Evolutionary conservation across 441 rosid genomes (phyloP), one percentile per base, ranked within the genome.

Genomic region (Lepidium campestre): DNA sequence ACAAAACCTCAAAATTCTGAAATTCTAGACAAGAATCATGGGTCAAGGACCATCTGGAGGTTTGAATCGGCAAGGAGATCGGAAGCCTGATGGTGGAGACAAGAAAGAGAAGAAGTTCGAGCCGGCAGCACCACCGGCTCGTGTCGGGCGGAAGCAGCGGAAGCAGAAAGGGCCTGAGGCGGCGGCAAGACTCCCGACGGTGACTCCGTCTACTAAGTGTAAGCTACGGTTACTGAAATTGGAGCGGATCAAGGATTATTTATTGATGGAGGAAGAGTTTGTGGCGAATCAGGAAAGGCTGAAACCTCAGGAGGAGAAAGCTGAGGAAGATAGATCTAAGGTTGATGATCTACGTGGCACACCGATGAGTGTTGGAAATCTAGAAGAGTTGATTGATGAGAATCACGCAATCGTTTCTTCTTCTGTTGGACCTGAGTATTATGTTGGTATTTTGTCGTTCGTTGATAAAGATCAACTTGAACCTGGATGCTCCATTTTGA

Each of bases 261-360:
- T 93, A 52, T 50, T 91, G 68, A 91, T 93, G 99, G 98, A 93
- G 80, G 98, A 93, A 56, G 97, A 88, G 83, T 93, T 90, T 49
- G 97, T 93, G n/a, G 78, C 92, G 46, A 89, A 87, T 55, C 96
- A 93, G 73, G 97, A 91, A 80, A 71, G 93, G 37, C 68, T 91
- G 62, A 93, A 93, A 76, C 99, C 99, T 45, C 99, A 89, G 75
- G 99, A 91, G 60, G 96, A 93, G 87, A 93, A 91, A 76, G 95
- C 91, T 10, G 97, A 93, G 77, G 97, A 91, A 76, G 97, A 91
- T 64, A 82, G 97, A 67, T 91, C 96, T 39, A 91, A 89, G 79
- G 97, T 93, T 29, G 96, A 93, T 71, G 97, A 91, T 71, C 83
- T 93, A 60, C 85, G 99, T 45, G 97, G 99, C 1, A 85, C 93